Evolutionary conservation across 2,329 filamentous ascomycete species (phyloP), one percentile per base, ranked within the genome.

Genomic region (Alternaria triticimaculans): DNA sequence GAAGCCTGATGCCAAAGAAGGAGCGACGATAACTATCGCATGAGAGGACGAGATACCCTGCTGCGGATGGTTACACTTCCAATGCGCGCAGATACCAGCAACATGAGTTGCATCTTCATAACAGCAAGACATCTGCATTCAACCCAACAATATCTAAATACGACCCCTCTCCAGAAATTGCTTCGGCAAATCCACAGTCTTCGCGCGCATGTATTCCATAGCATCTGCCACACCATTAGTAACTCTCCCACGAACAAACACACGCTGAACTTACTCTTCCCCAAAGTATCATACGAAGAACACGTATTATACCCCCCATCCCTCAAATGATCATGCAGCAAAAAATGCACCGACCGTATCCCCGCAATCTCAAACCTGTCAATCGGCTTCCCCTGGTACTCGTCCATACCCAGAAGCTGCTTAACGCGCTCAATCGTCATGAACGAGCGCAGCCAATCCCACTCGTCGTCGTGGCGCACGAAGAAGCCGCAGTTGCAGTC

Each of bases 241-340:
- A 25, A 23, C 23, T 23, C 23, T 23, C 23, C 23, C 23, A 23
- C 23, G 23, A 23, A 23, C 23, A 23, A 23, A 23, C 23, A 23
- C 23, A 23, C 23, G 23, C 23, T 23, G 23, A 23, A 23, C 25
- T 10, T 57, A 64, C 56, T 70, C 64, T 64, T 69, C 45, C 53
- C 60, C 23, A 63, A 30, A 9, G 60, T 63, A 55, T 63, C 55
- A 20, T 59, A 26, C 11, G 45, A 50, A 6, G 49, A 55, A 55
- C 49, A 55, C 11, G 60, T 58, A 37, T 59, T 63, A 11, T 59
- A 63, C 14, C 81, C 81, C 0, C 82, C 74, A 58, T 83, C 82
- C 8, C 49, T 53, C 4, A 84, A 68, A 61, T 84, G 82, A 66
- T 85, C 82, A 55, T 82, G 76, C 21, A 85, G 66, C 26, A 84